phyloP scores from a whole-genome alignment of 2,329 filamentous ascomycete species.

The Diaporthe sp. region DNA sequence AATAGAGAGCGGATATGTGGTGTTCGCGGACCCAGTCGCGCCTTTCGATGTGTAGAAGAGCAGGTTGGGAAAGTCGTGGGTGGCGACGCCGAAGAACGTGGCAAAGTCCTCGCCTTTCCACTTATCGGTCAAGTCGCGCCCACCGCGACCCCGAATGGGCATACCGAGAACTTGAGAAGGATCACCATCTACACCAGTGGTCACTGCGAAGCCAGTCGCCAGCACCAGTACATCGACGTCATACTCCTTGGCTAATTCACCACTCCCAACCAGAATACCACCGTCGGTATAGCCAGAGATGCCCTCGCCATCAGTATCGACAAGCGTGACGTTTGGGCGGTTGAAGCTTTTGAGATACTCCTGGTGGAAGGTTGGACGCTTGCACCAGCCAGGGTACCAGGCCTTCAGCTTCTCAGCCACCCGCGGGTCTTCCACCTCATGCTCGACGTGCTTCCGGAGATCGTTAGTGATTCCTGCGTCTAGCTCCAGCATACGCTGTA shows the following conservation, averaged over 20 bases:
- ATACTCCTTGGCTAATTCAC: not conserved
- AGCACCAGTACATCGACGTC: not conserved
- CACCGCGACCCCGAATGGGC: not conserved
- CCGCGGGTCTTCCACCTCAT: slow-evolving; percentile 56
- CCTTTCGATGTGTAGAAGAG: not conserved
- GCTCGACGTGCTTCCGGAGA: slow-evolving; percentile 44
- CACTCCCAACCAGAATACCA: not conserved
- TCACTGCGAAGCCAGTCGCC: not conserved
- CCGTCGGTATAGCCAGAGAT: not conserved
- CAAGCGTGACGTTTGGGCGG: not conserved
- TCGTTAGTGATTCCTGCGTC: not conserved
- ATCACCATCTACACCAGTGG: not conserved
- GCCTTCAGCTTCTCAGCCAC: slow-evolving; percentile 61
- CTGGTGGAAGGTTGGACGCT: slow-evolving; percentile 65
- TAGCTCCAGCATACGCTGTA: not conserved
- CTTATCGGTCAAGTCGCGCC: not conserved
- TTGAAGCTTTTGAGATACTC: slow-evolving; percentile 54
- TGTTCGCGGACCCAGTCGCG: not conserved
- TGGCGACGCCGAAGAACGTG: not conserved
- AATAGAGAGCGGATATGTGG: not conserved
- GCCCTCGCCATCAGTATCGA: not conserved
- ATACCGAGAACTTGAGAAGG: not conserved
- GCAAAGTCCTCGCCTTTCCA: not conserved
- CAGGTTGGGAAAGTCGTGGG: not conserved
- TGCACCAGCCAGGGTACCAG: slow-evolving; percentile 66